phyloP scores from a whole-genome alignment of 2,329 filamentous ascomycete species.

The Sporothrix pseudoabietina region DNA sequence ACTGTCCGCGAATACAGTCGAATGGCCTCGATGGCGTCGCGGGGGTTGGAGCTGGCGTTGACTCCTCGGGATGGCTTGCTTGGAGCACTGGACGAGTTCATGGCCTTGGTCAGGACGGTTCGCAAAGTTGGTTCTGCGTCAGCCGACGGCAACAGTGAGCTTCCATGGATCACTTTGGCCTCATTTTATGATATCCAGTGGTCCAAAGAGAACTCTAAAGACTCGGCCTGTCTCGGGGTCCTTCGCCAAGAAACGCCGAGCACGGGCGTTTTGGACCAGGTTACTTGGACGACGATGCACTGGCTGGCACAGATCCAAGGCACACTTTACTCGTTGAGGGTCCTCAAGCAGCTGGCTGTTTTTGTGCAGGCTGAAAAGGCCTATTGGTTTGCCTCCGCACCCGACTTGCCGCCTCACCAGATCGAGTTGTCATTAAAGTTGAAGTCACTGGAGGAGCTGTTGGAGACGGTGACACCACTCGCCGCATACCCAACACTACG shows the following conservation, averaged over 20 bases:
- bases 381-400: neutral
- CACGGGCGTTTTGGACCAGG: conserved; percentile 40
- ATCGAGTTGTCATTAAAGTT: neutral
- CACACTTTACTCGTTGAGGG: conserved; percentile 62
- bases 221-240: conserved; percentile 40
- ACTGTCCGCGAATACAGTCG: conserved; percentile 46
- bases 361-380: conserved; percentile 35
- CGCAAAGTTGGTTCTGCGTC: conserved; percentile 26
- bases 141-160: conserved; percentile 7
- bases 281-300: conserved; percentile 63
- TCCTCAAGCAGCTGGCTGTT: conserved; percentile 54
- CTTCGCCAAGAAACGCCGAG: conserved; percentile 38
- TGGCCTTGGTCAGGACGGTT: conserved; percentile 37
- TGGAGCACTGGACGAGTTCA: conserved; percentile 37
- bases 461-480: conserved; percentile 21
- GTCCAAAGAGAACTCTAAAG: conserved; percentile 41
- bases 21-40: conserved; percentile 39
- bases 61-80: conserved; percentile 34
- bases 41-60: conserved; percentile 42
- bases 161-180: conserved; percentile 44
- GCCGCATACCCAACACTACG: conserved; percentile 32
- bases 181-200: conserved; percentile 44
- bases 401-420: neutral
- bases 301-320: conserved; percentile 63
- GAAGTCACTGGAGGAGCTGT: neutral